Evolutionary conservation across 2,329 filamentous ascomycete species (phyloP).

Genomic region (Beauveria australis): DNA sequence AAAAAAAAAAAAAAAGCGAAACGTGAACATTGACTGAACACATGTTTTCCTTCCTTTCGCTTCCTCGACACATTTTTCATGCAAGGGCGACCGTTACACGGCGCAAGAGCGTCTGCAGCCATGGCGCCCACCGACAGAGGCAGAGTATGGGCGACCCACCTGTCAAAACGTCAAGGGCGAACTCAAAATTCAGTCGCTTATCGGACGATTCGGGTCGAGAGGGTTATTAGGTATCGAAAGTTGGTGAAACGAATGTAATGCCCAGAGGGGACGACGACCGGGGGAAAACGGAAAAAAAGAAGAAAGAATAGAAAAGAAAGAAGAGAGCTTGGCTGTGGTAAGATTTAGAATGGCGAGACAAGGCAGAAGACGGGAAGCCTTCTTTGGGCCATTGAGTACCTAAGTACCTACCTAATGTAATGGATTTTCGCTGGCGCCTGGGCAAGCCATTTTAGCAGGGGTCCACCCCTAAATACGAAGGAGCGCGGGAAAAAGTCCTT

Average conservation of each 20-base stretch:
- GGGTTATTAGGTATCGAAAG: background rate
- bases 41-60: background rate
- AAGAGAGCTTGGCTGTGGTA: background rate
- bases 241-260: background rate
- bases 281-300: background rate
- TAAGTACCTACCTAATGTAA: background rate
- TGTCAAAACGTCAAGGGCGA: background rate
- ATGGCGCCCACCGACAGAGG: background rate
- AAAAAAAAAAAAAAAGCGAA: background rate
- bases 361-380: background rate
- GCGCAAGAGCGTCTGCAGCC: background rate
- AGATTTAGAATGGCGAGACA: background rate
- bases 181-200: background rate
- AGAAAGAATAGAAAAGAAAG: too few relatives aligned
- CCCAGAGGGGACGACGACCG: background rate
- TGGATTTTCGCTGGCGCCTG: background rate
- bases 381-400: background rate
- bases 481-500: constrained; percentile 11
- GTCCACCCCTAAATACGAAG: constrained; percentile 15
- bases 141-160: constrained; percentile 1
- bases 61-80: background rate
- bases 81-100: background rate
- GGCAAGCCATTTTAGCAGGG: background rate
- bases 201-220: background rate
- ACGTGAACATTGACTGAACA: background rate